phyloP scores from a whole-genome alignment of 2,329 filamentous ascomycete genomes.

The Periconia sp. region DNA sequence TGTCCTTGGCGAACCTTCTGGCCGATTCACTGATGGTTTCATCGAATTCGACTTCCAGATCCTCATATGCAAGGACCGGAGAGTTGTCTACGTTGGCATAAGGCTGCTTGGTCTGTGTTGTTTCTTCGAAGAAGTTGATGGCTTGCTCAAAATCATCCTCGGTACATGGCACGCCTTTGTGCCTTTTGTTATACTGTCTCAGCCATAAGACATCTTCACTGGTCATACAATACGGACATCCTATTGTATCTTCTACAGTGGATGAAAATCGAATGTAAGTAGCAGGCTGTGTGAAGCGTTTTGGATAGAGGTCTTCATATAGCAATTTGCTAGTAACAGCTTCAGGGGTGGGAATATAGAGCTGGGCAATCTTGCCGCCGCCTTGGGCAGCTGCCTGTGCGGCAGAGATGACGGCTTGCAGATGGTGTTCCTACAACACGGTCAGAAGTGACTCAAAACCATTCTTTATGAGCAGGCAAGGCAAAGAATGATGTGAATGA shows the following conservation, averaged over 20 bases:
- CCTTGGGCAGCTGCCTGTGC: slow-evolving; percentile 58
- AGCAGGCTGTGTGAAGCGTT: slow-evolving; percentile 76
- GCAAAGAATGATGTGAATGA: neutral
- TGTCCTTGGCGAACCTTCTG: slow-evolving; percentile 67
- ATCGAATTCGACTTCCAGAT: slow-evolving; percentile 66
- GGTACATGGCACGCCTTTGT: slow-evolving; percentile 65
- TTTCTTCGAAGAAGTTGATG: slow-evolving; percentile 94
- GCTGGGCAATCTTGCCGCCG: slow-evolving; percentile 62
- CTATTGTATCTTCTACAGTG: slow-evolving; percentile 93
- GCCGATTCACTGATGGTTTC: slow-evolving; percentile 57
- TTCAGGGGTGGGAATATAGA: slow-evolving; percentile 69
- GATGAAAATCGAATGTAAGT: slow-evolving; percentile 98
- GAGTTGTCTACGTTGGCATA: slow-evolving; percentile 89
- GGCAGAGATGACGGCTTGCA: slow-evolving; percentile 79
- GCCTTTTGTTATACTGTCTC: slow-evolving; percentile 78
- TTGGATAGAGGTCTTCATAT: slow-evolving; percentile 87
- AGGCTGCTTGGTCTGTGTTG: slow-evolving; percentile 78
- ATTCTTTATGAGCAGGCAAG: no score
- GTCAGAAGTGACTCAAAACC: slow-evolving; percentile 17
- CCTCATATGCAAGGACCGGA: slow-evolving; percentile 64
- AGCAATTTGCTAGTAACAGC: slow-evolving; percentile 66
- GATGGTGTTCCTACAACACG: slow-evolving; percentile 78
- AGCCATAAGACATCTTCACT: slow-evolving; percentile 86
- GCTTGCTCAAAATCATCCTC: slow-evolving; percentile 93
- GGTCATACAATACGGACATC: slow-evolving; percentile 91